phyloP scores from a whole-genome alignment of 176 grass and related monocot species.

The Microstegium vimineum region DNA sequence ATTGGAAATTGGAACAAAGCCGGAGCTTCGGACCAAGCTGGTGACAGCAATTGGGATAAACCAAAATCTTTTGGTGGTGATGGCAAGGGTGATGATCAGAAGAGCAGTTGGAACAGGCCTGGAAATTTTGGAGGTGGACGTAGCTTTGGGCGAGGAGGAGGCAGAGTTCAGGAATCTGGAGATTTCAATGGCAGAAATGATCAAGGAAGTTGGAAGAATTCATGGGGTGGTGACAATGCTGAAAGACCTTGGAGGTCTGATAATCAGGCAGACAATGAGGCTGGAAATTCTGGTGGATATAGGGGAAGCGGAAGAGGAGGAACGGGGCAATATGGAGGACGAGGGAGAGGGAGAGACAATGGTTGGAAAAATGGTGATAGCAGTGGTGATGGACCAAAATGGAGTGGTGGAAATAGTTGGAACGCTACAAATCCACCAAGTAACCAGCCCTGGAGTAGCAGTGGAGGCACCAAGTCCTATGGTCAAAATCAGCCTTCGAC shows the following conservation, averaged over 20 bases:
- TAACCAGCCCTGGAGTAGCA: constrained; percentile 24
- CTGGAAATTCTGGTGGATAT: constrained; percentile 38
- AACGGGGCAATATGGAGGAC: constrained; percentile 48
- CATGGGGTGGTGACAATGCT: constrained; percentile 29
- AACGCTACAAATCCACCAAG: constrained; percentile 17
- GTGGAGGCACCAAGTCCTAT: constrained; percentile 26
- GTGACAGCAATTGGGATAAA: constrained; percentile 28
- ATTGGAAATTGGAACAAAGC: constrained; percentile 35
- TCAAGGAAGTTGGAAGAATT: constrained; percentile 36
- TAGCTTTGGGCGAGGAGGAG: constrained; percentile 41
- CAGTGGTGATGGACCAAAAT: constrained; percentile 19
- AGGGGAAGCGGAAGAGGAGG: constrained; percentile 45
- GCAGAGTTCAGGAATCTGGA: constrained; percentile 34
- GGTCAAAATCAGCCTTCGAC: constrained; percentile 36
- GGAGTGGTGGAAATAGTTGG: constrained; percentile 33
- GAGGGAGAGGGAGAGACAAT: constrained; percentile 39
- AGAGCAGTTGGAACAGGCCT: constrained; percentile 36
- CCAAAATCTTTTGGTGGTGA: constrained; percentile 36
- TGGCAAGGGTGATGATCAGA: constrained; percentile 43
- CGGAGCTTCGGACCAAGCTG: constrained; percentile 28
- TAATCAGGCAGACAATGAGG: constrained; percentile 24
- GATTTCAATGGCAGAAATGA: constrained; percentile 31
- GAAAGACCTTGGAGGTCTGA: constrained; percentile 39
- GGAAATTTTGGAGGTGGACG: constrained; percentile 36
- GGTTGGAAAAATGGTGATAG: constrained; percentile 24